Evolutionary conservation across 1,284 basidiomycete genomes (phyloP), one percentile per base, ranked within the genome.

Genomic region (Rhodotorula sp.): DNA sequence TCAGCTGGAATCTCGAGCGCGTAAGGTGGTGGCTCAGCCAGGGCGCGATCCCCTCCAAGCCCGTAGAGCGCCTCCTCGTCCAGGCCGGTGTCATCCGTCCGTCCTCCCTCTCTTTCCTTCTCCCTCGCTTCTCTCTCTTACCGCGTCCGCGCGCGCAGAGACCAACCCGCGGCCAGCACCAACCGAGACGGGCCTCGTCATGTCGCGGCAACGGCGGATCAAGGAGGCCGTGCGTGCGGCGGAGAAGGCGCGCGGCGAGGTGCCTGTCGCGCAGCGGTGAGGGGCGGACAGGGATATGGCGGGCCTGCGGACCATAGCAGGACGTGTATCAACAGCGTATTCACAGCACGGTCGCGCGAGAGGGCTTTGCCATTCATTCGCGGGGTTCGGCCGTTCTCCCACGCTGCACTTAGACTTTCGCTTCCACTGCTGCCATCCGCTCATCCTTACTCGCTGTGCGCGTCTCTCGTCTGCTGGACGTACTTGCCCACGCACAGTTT

Each of bases 21-120:
- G 80, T 82, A 32, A 54, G 63, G 39, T 79, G 80, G 64, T 82
- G 82, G 82, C 70, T 82, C 39, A 62, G 69, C 27, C 58, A 77
- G n/a, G 82, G 82, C 25, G 82, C 81, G 1, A 77, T 81, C 63
- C 82, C 82, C 2, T 77, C 73, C 57, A 82, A 82, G 67, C 75
- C 80, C 10, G 81, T 82, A 3, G 82, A 81, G 51, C 76, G 76
- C 56, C 54, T 82, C 55, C 71, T 82, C 61, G 76, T 80, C 53
- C 72, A 79, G 41, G 81, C 81, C 50, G 74, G 81, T 67, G 39
- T 75, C 29, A 27, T 76, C 55, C 22, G 73, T 75, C 25, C 64
- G 74, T 73, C 36, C 13, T 41, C 32, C 44, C 22, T 17, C 44
- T 4, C 22, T 22, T 12, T 17, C 8, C 29, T 36, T 29, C n/a